Base-by-base conservation (phyloP, 2,329 filamentous ascomycete genomes). In the Fusarium buharicum region DNA sequence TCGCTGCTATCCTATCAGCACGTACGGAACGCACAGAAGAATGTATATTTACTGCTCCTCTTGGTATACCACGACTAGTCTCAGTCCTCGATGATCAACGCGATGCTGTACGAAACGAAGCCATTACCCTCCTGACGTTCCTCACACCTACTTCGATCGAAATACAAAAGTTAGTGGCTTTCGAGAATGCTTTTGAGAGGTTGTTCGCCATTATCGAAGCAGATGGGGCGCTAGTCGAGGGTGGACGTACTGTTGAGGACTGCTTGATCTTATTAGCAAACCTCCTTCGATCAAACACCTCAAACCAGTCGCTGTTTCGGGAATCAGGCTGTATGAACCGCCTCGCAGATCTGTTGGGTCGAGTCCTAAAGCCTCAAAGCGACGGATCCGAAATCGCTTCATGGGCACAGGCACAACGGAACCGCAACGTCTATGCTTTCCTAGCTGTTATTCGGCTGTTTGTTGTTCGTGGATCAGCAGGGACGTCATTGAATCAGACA, bases 81-180 rank as follows among this genome's bases (percentile, higher is more conserved):
- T 87, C 87, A 52, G 86, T 90, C 6, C 83, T 99, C 37, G 92
- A 96, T 70, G 95, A 99, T 72, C 84, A 82, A 43, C 86, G 93
- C 66, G 95, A 99, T 68, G 92, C 92, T 14, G 84, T 98, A 43
- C 87, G 94, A 61, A 96, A 96, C 77, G 92, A 96, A 77, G 92
- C 88, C 5, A 84, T 99, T 24, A 83, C 90, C n/a, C 83, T 99
- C 13, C 84, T 99, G 44, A 96, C 91, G 28, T 91, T 93, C 54
- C 82, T 99, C 27, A 97, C 95, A 0, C 91, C 92, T 27, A 89
- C 88, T 0, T 97, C 94, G 9, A 80, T 89, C 37, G 93, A 98
- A 70, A 85, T 99, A 48, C 93, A 98, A 73, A 98, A 98, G 75
- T 84, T 98, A 2, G 93, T 98, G 20, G 95, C 93, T 0, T 98